Evolutionary conservation across 768 basidiomycete genomes (phyloP).

Genomic region (Dictyophora rubrovolvata): DNA sequence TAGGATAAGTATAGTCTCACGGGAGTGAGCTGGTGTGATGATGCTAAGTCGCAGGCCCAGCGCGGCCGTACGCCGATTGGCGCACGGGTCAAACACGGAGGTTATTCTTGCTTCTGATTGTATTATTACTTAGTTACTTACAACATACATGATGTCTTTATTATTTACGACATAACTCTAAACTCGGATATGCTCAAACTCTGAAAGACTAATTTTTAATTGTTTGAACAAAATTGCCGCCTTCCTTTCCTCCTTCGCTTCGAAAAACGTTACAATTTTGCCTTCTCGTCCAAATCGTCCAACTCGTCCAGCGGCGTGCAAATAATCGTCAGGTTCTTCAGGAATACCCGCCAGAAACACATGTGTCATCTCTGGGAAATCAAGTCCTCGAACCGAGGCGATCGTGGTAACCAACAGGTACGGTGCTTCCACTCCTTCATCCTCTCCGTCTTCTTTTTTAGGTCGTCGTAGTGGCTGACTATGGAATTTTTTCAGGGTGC

Average conservation of each 20-base stretch:
- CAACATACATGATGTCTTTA: background rate
- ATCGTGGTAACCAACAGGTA: constrained; percentile 57
- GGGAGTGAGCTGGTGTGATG: background rate
- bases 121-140: background rate
- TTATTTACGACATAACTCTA: background rate
- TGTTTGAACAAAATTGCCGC: background rate
- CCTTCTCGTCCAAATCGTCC: constrained; percentile 60
- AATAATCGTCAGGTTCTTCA: constrained; percentile 49
- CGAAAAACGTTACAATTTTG: constrained; percentile 56
- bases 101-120: background rate
- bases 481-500: constrained; percentile 10
- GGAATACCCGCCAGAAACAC: constrained; percentile 65
- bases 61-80: background rate
- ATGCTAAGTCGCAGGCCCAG: background rate
- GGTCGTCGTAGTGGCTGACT: background rate
- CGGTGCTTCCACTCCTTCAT: constrained; percentile 37
- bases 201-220: constrained; percentile 2
- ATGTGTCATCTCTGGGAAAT: constrained; percentile 60
- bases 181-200: background rate
- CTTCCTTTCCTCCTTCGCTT: constrained; percentile 22
- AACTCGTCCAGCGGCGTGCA: constrained; percentile 67
- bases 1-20: background rate
- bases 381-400: constrained; percentile 63
- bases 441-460: constrained; percentile 18
- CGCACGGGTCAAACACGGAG: background rate